Base-by-base conservation (phyloP, 306 rosid species). In the Prunus kanzakura region DNA sequence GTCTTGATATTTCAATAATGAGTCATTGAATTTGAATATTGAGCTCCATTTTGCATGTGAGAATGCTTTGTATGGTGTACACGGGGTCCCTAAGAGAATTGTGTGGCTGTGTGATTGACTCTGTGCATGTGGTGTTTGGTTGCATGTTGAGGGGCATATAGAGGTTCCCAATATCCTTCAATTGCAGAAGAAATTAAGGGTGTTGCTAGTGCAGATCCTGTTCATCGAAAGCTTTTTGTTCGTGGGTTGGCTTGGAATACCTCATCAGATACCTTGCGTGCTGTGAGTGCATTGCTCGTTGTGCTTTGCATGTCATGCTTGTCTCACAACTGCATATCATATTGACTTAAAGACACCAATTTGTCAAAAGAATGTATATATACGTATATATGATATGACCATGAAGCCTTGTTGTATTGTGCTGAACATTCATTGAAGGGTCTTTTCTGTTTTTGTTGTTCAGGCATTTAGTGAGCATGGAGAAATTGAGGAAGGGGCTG, bases 151-250 rank as follows among this genome's bases (percentile, higher is more conserved):
- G 25, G 91, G 86, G 91, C 87, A 86, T 89, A 88, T 87, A 93
- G 96, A 81, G 96, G 95, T 84, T 89, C 90, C 88, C 91, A 82
- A 86, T 80, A 90, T 85, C 92, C 91, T 84, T 83, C 93, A 80
- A 87, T 90, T 85, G 96, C 93, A 78, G 90, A 89, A 84, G 91
- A 89, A 87, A 93, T 93, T 80, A 88, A 85, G 87, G 87, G 88
- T 86, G 81, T 90, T 77, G 94, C 96, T 68, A 87, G 87, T 86
- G 87, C 89, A 25, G 90, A 90, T 87, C 92, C 93, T 80, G 89
- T 75, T 70, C 89, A 87, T 76, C 93, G 96, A 88, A 91, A 86
- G 95, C 96, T 93, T 91, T 93, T 89, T 86, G 96, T 93, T 81
- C 91, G 91, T 81, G 91, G 93, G 85, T 87, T 93, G 95, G 86